These are phyloP conservation scores for Platanthera zijinensis DNA, from an alignment of 106 monocot species.

Conservation along the genomic window DNA sequence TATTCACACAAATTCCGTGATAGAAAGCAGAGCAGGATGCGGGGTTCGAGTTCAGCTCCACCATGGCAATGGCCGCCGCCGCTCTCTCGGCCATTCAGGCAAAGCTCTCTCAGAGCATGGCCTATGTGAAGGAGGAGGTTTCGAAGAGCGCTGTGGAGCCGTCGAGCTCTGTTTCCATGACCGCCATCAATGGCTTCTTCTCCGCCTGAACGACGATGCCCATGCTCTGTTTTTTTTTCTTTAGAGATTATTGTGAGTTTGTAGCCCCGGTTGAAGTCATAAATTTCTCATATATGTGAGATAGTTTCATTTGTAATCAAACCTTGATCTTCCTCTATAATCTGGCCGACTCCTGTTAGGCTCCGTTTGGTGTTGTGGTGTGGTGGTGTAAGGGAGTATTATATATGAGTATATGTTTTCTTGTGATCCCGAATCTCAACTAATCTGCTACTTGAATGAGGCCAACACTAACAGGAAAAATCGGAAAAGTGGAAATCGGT, in stretches of 20 bases:
- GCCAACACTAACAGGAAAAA: too few species aligned
- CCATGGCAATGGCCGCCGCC: background rate
- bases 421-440: background rate
- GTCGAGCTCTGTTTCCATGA: conserved; percentile 14
- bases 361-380: too few species aligned
- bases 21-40: background rate
- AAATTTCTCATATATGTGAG: too few species aligned
- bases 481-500: too few species aligned
- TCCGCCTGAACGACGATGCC: conserved; percentile 31
- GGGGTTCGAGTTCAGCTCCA: background rate
- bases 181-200: conserved; percentile 37
- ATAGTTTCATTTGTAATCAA: too few species aligned
- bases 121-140: background rate
- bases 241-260: too few species aligned
- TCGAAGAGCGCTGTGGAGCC: conserved; percentile 10
- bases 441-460: background rate
- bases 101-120: conserved; percentile 2
- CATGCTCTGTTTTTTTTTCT: too few species aligned
- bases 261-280: too few species aligned
- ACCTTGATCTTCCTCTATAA: too few species aligned
- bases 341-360: too few species aligned
- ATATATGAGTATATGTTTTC: background rate
- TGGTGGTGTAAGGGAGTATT: too few species aligned
- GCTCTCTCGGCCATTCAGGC: background rate
- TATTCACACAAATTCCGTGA: too few species aligned